These are phyloP conservation scores for Effrenium voratum DNA, from an alignment of 73 alveolate genomes.

Conservation along the genomic window DNA sequence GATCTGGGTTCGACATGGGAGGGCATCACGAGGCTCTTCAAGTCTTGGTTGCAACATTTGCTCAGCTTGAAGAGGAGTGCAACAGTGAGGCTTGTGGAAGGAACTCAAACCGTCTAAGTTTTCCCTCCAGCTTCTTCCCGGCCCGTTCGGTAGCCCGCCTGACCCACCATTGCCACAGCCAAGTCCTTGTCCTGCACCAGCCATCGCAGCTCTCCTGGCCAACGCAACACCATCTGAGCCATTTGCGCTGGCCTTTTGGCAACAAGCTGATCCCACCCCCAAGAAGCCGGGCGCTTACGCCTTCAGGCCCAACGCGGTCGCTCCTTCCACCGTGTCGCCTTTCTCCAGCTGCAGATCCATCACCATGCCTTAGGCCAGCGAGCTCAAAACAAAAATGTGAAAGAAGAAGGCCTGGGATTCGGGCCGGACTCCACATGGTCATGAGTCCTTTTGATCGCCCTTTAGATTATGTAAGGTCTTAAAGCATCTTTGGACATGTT, in stretches of 20 bases:
- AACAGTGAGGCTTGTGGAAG: too few relatives aligned
- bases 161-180: conserved; percentile 1
- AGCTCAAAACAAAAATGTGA: background rate
- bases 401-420: background rate
- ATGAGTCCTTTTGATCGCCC: too few relatives aligned
- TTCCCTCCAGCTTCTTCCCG: too few relatives aligned
- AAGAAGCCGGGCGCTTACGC: background rate
- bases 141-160: too few relatives aligned
- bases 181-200: conserved; percentile 4
- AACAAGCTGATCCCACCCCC: background rate
- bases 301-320: background rate
- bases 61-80: too few relatives aligned
- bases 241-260: background rate
- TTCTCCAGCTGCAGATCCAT: background rate
- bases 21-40: too few relatives aligned
- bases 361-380: background rate
- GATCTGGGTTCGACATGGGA: too few relatives aligned
- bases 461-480: too few relatives aligned
- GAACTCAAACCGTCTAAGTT: too few relatives aligned
- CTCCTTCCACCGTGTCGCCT: conserved; percentile 7
- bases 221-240: background rate
- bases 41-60: too few relatives aligned
- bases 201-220: conserved; percentile 47
- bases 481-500: too few relatives aligned
- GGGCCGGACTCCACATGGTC: too few relatives aligned